Conservation (phyloP, 2,329 filamentous ascomycete genomes). For the Stachybotrys elegans region DNA sequence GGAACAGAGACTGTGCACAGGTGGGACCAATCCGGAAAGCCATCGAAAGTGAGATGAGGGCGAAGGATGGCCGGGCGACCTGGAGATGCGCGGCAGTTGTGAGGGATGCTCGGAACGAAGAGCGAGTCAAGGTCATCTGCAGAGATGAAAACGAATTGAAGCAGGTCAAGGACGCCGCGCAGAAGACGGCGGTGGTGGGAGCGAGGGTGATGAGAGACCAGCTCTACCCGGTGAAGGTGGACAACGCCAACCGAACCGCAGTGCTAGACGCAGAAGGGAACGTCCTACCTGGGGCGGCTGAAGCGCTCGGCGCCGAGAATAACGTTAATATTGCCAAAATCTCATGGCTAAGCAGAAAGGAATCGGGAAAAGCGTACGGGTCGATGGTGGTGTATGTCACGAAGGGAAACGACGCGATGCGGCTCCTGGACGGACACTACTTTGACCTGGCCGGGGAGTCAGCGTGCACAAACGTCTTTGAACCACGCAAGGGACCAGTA, state of each 20-base stretch:
- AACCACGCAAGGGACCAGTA: conserved; percentile 14
- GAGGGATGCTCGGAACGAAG: neutral
- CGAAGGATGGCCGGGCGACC: neutral
- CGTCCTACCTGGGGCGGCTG: conserved; percentile 8
- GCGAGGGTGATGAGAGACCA: conserved; percentile 9
- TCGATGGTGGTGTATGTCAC: conserved; percentile 16
- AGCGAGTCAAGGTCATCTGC: neutral
- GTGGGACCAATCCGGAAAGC: neutral
- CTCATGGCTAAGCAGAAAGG: conserved; percentile 16
- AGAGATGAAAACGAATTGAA: neutral
- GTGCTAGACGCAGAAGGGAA: conserved; percentile 13
- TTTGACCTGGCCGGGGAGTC: conserved; percentile 15
- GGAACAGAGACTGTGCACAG: neutral
- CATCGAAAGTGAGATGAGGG: no score
- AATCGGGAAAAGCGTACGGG: conserved; percentile 13
- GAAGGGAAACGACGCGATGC: conserved; percentile 11
- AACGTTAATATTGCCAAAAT: conserved; percentile 16
- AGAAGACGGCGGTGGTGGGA: neutral
- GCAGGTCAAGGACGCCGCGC: neutral
- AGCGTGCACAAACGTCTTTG: conserved; percentile 11
- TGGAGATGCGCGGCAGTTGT: neutral
- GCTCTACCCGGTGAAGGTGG: conserved; percentile 18
- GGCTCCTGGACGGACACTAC: conserved; percentile 13
- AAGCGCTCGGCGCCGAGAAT: conserved; percentile 14
- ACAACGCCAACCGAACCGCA: conserved; percentile 14